phyloP scores from a whole-genome alignment of 192 early-diverging fungal genomes.

The Umbelopsis vinacea region DNA sequence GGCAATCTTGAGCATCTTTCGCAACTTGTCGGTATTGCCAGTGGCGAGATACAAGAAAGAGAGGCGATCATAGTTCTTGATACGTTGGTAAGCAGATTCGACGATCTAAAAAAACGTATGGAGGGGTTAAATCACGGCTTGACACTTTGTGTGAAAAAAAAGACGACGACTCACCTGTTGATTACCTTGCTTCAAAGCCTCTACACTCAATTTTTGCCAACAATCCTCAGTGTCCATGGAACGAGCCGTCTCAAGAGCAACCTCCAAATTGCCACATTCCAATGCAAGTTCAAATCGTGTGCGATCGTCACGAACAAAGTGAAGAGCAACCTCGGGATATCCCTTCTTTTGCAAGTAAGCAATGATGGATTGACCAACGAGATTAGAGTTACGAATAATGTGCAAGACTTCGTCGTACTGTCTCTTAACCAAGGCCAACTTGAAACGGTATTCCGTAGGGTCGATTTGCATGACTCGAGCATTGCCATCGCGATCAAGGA shows the following conservation, averaged over 20 bases:
- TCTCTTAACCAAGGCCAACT: slow-evolving; percentile 85
- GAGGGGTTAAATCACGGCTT: background rate
- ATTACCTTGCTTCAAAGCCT: slow-evolving; percentile 91
- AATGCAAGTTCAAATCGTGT: slow-evolving; percentile 96
- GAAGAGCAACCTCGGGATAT: slow-evolving; percentile 97
- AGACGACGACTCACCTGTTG: slow-evolving; percentile 64
- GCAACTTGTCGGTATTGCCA: slow-evolving; percentile 90
- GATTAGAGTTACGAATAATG: slow-evolving; percentile 94
- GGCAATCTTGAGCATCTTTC: slow-evolving; percentile 95
- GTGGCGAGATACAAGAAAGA: slow-evolving; percentile 96
- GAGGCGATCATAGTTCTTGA: slow-evolving; percentile 90
- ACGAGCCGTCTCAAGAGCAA: slow-evolving; percentile 94
- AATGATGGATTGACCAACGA: slow-evolving; percentile 98
- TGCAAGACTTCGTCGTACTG: slow-evolving; percentile 97
- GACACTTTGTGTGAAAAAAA: background rate
- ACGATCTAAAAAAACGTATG: slow-evolving; percentile 58
- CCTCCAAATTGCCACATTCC: slow-evolving; percentile 96
- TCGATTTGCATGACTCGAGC: slow-evolving; percentile 89
- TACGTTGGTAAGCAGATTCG: slow-evolving; percentile 89
- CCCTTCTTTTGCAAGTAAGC: slow-evolving; percentile 99
- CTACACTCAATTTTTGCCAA: slow-evolving; percentile 88
- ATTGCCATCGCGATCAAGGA: slow-evolving; percentile 90
- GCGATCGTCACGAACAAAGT: slow-evolving; percentile 97
- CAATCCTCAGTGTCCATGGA: slow-evolving; percentile 85
- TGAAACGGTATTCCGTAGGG: slow-evolving; percentile 99